Evolutionary conservation across 164 flowering plant species (phyloP).

Genomic region (Chimonanthus praecox): DNA sequence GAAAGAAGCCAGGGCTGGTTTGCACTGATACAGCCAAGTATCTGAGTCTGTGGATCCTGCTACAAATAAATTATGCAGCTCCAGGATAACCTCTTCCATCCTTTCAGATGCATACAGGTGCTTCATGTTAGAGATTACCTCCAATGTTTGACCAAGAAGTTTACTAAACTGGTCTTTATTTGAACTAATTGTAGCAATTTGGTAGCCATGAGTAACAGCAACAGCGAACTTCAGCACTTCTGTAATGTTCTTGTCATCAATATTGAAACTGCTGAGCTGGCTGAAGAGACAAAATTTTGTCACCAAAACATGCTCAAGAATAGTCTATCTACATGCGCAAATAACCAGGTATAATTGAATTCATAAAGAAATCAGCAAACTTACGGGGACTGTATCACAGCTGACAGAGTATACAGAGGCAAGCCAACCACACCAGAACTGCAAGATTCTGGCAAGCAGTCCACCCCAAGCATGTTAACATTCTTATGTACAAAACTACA

Average conservation of each 20-base stretch:
- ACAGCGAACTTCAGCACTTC: conserved; percentile 41
- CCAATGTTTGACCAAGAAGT: conserved; percentile 56
- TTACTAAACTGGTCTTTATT: conserved; percentile 33
- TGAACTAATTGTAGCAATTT: conserved; percentile 24
- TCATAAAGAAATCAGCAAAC: conserved; percentile 19
- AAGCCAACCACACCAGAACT: conserved; percentile 27
- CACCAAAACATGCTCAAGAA: not conserved
- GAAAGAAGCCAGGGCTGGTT: conserved; percentile 62
- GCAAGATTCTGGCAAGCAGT: conserved; percentile 15
- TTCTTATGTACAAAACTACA: conserved; percentile 45
- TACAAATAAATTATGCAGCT: conserved; percentile 62
- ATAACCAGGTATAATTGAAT: not conserved
- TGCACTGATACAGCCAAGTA: conserved; percentile 39
- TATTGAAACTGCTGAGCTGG: conserved; percentile 39
- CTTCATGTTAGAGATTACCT: conserved; percentile 52
- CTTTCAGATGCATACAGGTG: conserved; percentile 48
- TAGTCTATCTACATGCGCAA: not conserved
- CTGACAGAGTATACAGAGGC: conserved; percentile 60
- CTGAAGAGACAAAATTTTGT: conserved; percentile 29
- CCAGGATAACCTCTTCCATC: conserved; percentile 59
- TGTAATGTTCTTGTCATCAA: conserved; percentile 38
- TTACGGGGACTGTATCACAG: conserved; percentile 62
- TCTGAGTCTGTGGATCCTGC: conserved; percentile 28
- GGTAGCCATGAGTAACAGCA: conserved; percentile 35
- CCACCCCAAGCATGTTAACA: conserved; percentile 20